A percentile compares a stretch with the other conserved stretches of the same genome.
Evolutionary conservation across 768 basidiomycete species (phyloP).

Genomic region (Kwoniella heveanensis): DNA sequence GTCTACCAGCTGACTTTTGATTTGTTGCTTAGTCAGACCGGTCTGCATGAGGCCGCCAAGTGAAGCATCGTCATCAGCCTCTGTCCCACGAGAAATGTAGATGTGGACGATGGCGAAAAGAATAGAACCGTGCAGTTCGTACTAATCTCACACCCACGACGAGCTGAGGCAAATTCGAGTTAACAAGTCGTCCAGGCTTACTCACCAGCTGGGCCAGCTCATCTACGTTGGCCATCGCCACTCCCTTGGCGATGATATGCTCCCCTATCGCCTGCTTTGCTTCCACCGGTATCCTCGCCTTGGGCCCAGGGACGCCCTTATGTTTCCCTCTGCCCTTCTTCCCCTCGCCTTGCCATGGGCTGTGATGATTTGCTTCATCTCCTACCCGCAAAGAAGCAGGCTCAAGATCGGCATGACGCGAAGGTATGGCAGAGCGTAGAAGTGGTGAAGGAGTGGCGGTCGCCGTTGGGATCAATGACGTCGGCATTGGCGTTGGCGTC

Average conservation of each 20-base stretch:
- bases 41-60: no score
- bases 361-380: not conserved
- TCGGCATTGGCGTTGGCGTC: not conserved
- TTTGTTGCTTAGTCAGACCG: slow-evolving; percentile 36
- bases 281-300: slow-evolving; percentile 20
- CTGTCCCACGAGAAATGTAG: no score
- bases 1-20: slow-evolving; percentile 32
- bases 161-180: no score
- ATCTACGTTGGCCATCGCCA: slow-evolving; percentile 21
- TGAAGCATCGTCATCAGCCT: no score
- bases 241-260: slow-evolving; percentile 30
- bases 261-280: slow-evolving; percentile 24
- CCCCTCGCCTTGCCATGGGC: not conserved
- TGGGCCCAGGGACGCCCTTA: slow-evolving; percentile 22
- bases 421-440: not conserved
- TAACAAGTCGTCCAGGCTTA: not conserved
- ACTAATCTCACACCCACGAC: no score
- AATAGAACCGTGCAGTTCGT: no score
- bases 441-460: not conserved
- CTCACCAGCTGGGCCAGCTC: slow-evolving; percentile 27
- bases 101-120: no score
- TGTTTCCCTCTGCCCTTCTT: slow-evolving; percentile 13
- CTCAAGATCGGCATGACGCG: not conserved
- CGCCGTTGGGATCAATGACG: not conserved
- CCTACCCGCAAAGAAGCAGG: not conserved